A percentile compares a stretch with the other conserved stretches of the same genome.
These are phyloP conservation scores for Populus hybrid DNA, from an alignment of 441 rosid genomes.

Conservation along the genomic window DNA sequence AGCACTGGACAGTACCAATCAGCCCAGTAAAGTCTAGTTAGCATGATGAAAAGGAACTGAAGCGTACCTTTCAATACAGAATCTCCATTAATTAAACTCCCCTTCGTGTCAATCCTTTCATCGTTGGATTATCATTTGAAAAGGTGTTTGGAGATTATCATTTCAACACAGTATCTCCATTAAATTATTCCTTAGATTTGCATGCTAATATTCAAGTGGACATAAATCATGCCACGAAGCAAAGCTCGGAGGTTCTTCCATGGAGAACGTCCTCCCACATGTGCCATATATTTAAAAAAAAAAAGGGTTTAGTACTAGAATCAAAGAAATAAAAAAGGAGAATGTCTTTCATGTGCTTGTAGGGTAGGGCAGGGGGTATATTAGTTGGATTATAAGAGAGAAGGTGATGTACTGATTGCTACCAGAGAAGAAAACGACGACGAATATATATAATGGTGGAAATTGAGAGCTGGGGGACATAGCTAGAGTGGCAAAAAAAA, in stretches of 20 bases:
- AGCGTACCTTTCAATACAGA: background rate
- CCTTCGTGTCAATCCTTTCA: background rate
- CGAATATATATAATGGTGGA: background rate
- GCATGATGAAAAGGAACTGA: background rate
- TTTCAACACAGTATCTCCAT: no score
- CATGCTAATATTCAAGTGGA: constrained; percentile 9
- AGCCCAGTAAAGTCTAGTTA: no score
- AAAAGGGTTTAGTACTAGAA: background rate
- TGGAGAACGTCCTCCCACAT: constrained; percentile 19
- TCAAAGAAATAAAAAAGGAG: constrained; percentile 18
- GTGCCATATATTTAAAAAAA: constrained; percentile 3
- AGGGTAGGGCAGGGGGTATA: constrained; percentile 19
- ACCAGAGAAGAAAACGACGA: background rate
- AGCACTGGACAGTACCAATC: no score
- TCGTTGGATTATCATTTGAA: constrained; percentile 8
- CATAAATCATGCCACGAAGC: constrained; percentile 35
- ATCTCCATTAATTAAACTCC: constrained; percentile 6
- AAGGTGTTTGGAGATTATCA: background rate
- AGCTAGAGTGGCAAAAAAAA: constrained; percentile 9
- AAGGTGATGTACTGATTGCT: background rate
- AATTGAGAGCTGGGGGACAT: constrained; percentile 1
- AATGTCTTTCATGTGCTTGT: constrained; percentile 31
- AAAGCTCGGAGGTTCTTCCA: constrained; percentile 11
- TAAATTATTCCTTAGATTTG: background rate
- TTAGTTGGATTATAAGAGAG: constrained; percentile 22